A percentile compares a stretch with the other conserved stretches of the same genome.
Evolutionary conservation across 306 rosid genomes (phyloP).

Genomic region (Glycyrrhiza uralensis): DNA sequence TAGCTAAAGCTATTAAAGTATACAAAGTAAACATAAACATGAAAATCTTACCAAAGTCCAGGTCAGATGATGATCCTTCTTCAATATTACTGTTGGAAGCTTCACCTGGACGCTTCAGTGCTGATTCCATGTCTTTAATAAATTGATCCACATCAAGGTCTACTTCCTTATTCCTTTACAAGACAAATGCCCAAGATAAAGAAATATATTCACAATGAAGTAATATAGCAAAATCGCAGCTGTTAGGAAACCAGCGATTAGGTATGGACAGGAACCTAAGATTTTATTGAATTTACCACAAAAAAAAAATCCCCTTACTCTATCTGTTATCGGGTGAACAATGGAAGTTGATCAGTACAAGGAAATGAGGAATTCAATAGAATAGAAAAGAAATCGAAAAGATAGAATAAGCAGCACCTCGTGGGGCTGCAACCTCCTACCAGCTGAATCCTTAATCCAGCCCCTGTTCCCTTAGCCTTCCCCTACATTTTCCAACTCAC

Average conservation of each 20-base stretch:
- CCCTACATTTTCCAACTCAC: not conserved
- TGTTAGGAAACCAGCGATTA: no score
- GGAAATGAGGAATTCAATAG: no score
- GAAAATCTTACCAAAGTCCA: slow-evolving; percentile 67
- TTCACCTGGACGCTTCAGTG: slow-evolving; percentile 55
- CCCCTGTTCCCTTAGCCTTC: not conserved
- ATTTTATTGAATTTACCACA: no score
- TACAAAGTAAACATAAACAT: not conserved
- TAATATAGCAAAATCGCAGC: not conserved
- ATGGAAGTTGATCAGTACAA: no score
- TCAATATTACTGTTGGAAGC: slow-evolving; percentile 45
- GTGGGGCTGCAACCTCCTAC: not conserved
- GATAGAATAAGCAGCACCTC: not conserved
- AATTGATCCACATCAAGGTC: slow-evolving; percentile 72
- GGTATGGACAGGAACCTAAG: no score
- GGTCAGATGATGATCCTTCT: slow-evolving; percentile 75
- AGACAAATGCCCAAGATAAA: slow-evolving; percentile 26
- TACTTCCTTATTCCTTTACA: slow-evolving; percentile 77
- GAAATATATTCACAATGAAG: slow-evolving; percentile 4
- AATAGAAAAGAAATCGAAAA: not conserved
- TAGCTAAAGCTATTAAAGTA: not conserved
- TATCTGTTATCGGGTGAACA: no score
- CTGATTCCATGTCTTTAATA: slow-evolving; percentile 70
- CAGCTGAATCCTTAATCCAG: not conserved
- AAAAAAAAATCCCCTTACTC: no score